Conservation (phyloP, 2,329 filamentous ascomycete species). For the Calcarisporium arbuscula region DNA sequence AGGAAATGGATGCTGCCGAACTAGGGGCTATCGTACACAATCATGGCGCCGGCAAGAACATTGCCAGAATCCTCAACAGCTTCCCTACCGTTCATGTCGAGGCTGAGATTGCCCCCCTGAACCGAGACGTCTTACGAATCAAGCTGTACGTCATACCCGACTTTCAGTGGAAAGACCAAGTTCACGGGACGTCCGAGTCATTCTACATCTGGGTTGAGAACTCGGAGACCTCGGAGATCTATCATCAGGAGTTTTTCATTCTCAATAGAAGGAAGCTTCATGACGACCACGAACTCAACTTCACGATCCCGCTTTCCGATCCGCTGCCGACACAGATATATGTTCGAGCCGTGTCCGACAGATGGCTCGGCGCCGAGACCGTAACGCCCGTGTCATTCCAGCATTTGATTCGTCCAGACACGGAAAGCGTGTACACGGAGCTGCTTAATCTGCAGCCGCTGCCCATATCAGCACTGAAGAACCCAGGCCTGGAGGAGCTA, state of each 20-base stretch:
- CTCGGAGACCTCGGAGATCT: conserved; percentile 94
- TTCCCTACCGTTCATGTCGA: conserved; percentile 91
- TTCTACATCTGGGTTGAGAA: conserved; percentile 99
- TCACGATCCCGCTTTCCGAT: conserved; percentile 91
- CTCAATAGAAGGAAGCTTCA: conserved; percentile 82
- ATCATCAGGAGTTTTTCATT: conserved; percentile 96
- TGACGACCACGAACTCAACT: conserved; percentile 96
- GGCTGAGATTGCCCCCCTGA: conserved; percentile 90
- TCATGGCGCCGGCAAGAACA: conserved; percentile 73
- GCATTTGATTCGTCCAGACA: conserved; percentile 93
- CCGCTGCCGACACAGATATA: conserved; percentile 95
- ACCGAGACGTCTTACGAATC: conserved; percentile 90
- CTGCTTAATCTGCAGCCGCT: conserved; percentile 86
- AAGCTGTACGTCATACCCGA: conserved; percentile 80
- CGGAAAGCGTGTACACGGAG: conserved; percentile 95
- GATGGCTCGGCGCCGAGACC: conserved; percentile 95
- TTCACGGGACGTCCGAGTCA: conserved; percentile 90
- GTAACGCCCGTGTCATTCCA: conserved; percentile 95
- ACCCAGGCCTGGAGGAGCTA: conserved; percentile 77
- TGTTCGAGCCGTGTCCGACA: conserved; percentile 85
- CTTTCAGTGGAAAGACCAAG: conserved; percentile 88
- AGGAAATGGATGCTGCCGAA: conserved; percentile 89
- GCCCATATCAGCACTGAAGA: conserved; percentile 80
- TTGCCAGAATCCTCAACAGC: conserved; percentile 75
- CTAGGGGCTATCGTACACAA: conserved; percentile 92